Evolutionary conservation across 2,329 filamentous ascomycete species (phyloP), one percentile per base, ranked within the genome.

Genomic region (Cercospora sesami): DNA sequence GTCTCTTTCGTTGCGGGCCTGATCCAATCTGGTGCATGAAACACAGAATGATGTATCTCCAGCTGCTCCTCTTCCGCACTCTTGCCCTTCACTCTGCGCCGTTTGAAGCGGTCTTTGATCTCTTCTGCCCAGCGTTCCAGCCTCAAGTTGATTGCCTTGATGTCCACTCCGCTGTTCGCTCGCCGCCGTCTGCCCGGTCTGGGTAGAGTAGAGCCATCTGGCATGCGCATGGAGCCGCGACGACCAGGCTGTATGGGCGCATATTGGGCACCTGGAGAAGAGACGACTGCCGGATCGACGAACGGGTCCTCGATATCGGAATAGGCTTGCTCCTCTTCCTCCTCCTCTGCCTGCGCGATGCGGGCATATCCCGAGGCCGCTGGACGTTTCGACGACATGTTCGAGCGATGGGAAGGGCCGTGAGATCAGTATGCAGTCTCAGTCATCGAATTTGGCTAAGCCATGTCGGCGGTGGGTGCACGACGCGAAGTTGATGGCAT

Each of bases 41-140:
- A 99, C 55, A 99, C 95, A 0, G 94, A 96, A 80, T 98, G 93
- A 75, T 98, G 94, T 68, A 99, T 99, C 82, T 99, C 95, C 36
- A 97, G 84, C 64, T 90, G 90, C 79, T 96, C 92, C 73, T 96
- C 92, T 73, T 96, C 92, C 55, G 89, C 81, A 7, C 86, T 87
- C 75, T 88, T 90, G 60, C 90, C 91, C 78, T 89, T 92, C 64
- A 90, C 88, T 75, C 89, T 90, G 73, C 87, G 85, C 72, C 94
- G 92, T 83, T 97, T 98, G 86, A 99, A 98, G 75, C 96, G 95
- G 73, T 93, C 91, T 31, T 95, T 94, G 76, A 99, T 98, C 81
- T 99, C 95, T 75, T 98, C 95, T 16, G 95, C 95, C 95, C 95
- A 99, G 78, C 92, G 87, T 81, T 99, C 95, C 28, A 99, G 83